Conservation (phyloP, 2,329 filamentous ascomycete genomes). For the Sarocladium kiliense region DNA sequence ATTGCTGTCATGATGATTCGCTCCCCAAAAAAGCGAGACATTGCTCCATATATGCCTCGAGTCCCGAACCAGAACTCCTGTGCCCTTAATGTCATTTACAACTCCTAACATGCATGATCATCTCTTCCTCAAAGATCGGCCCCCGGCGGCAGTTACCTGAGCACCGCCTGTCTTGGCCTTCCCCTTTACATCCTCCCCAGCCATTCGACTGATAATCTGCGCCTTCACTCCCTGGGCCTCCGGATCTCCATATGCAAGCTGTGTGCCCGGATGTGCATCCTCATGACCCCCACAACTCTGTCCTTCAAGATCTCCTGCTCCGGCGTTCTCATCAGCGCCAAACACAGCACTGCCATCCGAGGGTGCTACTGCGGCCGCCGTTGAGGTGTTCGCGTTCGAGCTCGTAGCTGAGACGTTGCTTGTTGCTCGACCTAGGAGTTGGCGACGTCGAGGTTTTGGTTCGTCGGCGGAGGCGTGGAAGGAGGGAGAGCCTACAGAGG, state of each 20-base stretch:
- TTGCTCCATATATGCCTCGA: not conserved
- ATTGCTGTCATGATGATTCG: not conserved
- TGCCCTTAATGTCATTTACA: too few species aligned
- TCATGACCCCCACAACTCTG: slow-evolving; percentile 21
- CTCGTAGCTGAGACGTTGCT: slow-evolving; percentile 53
- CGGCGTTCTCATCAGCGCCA: slow-evolving; percentile 12
- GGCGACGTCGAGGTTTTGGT: slow-evolving; percentile 32
- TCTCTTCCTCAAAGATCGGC: slow-evolving; percentile 2
- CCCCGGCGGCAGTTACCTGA: not conserved
- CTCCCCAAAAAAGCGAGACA: not conserved
- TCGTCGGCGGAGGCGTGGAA: slow-evolving; percentile 11
- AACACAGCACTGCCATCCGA: slow-evolving; percentile 6
- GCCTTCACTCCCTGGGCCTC: slow-evolving; percentile 39
- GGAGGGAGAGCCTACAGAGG: slow-evolving; percentile 10
- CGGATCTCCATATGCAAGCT: slow-evolving; percentile 49
- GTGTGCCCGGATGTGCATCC: slow-evolving; percentile 38
- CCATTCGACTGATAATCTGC: slow-evolving; percentile 40
- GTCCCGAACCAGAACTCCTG: not conserved
- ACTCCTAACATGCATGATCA: not conserved
- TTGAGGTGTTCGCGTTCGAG: slow-evolving; percentile 29
- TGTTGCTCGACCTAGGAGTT: slow-evolving; percentile 52
- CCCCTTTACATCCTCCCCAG: slow-evolving; percentile 15
- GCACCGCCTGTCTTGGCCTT: not conserved
- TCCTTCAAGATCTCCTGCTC: slow-evolving; percentile 13
- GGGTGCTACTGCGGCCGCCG: not conserved